Evolutionary conservation across 176 grass and related monocot genomes (phyloP), one percentile per base, ranked within the genome.

Genomic region (Pontederia crassipes): DNA sequence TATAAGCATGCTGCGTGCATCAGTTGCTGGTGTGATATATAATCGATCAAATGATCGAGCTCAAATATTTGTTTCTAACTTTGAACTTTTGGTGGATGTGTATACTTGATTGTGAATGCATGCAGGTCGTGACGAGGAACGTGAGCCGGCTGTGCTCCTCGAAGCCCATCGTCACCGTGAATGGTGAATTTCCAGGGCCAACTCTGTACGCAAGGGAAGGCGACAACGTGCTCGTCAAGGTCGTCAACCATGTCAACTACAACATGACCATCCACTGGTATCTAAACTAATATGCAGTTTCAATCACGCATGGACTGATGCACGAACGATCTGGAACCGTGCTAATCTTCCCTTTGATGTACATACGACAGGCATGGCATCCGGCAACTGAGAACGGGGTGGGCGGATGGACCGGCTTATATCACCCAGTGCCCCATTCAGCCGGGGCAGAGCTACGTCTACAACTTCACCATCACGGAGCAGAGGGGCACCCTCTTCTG

Each of bases 111-210:
- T 58, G 28, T 16, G 2, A 40, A 40, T 28, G 8, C 32, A 16
- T 57, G 51, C 69, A 92, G 88, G 71, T 92, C 52, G 83, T 87
- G 46, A 60, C 4, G 70, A 72, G 26, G 26, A 87, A 81, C 17
- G 18, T 79, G 56, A 84, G 77, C 14, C 75, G 52, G 40, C 72
- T 92, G 29, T 92, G 88, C 77, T 76, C 74, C 8, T 78, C 77
- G 50, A 92, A 92, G 71, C 54, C 83, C 12, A 76, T 87, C 57
- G 74, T 87, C 46, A 92, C 88, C 1, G 80, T 87, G 11, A 87
- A 87, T 4, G 80, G 80, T 12, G 27, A 70, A 55, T 87, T 87
- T 66, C 83, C 88, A 0, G 83, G 83, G 12, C 83, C 83, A 9
- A 81, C 71, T 8, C 56, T 92, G 1, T 86, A 86, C 28, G 83